These are phyloP conservation scores for Bondarzewia mesenterica DNA, from an alignment of 1,284 basidiomycete genomes.

Conservation along the genomic window DNA sequence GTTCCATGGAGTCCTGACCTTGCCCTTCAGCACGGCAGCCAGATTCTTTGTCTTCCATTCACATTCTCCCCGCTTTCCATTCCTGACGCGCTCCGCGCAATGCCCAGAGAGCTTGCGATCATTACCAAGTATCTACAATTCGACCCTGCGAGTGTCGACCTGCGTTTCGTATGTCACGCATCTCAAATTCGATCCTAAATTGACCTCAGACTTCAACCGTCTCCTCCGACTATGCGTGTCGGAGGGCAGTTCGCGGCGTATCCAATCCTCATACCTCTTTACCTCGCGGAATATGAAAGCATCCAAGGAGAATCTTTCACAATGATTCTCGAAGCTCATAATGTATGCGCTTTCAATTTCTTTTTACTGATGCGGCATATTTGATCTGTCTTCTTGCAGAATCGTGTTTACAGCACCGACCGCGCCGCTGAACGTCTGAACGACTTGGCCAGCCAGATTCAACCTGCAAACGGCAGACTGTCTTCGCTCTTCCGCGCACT, in stretches of 20 bases:
- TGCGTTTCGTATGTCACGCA: slow-evolving; percentile 6
- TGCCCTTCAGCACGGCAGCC: slow-evolving; percentile 21
- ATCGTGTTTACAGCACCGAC: background rate
- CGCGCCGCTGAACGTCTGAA: background rate
- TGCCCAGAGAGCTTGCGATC: background rate
- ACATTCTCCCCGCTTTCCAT: background rate
- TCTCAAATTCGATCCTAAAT: background rate
- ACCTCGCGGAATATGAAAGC: slow-evolving; percentile 25
- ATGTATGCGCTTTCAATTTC: background rate
- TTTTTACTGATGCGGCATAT: too few relatives aligned
- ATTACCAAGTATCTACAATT: background rate
- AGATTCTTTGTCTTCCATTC: background rate
- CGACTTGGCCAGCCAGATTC: background rate
- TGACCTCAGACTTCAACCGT: background rate
- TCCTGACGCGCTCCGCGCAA: background rate
- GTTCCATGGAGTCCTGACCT: slow-evolving; percentile 12
- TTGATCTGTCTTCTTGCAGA: too few relatives aligned
- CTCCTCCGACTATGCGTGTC: slow-evolving; percentile 4
- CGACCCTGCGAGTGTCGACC: background rate
- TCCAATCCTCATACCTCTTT: slow-evolving; percentile 34
- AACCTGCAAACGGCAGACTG: background rate
- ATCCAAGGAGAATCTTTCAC: background rate
- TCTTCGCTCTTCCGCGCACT: too few relatives aligned
- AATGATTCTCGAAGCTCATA: slow-evolving; percentile 1
- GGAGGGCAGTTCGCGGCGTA: slow-evolving; percentile 33